A percentile compares a stretch with the other conserved stretches of the same genome.
These are phyloP conservation scores for Claviceps quebecensis DNA, from an alignment of 2,329 filamentous ascomycete genomes.

Conservation along the genomic window DNA sequence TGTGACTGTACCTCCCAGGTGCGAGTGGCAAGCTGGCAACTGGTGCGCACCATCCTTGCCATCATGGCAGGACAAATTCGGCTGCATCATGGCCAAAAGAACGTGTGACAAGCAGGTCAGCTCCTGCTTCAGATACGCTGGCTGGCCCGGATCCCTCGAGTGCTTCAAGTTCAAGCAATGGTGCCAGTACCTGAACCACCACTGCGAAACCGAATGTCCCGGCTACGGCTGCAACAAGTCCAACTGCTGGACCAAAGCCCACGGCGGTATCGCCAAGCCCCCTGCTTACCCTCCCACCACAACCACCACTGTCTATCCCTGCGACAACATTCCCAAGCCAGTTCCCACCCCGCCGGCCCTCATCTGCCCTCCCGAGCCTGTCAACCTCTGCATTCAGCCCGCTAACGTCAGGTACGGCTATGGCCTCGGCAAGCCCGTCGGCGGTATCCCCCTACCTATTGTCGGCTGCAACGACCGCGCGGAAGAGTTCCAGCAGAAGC, in stretches of 20 bases:
- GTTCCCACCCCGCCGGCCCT: slow-evolving; percentile 17
- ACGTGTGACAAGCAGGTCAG: slow-evolving; percentile 32
- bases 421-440: slow-evolving; percentile 45
- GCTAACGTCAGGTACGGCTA: slow-evolving; percentile 48
- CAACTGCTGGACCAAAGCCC: slow-evolving; percentile 27
- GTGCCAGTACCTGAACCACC: slow-evolving; percentile 31
- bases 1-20: slow-evolving; percentile 28
- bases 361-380: slow-evolving; percentile 30
- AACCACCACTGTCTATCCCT: slow-evolving; percentile 21
- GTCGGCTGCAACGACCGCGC: slow-evolving; percentile 40
- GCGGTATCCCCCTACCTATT: slow-evolving; percentile 35
- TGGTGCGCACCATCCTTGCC: slow-evolving; percentile 39
- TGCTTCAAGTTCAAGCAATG: slow-evolving; percentile 38
- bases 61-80: slow-evolving; percentile 27
- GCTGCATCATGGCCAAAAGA: slow-evolving; percentile 28
- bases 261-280: slow-evolving; percentile 22
- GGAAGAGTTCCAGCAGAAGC: slow-evolving; percentile 25
- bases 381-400: slow-evolving; percentile 40
- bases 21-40: slow-evolving; percentile 40
- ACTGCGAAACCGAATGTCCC: slow-evolving; percentile 27
- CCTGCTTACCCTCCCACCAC: slow-evolving; percentile 14
- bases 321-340: slow-evolving; percentile 16
- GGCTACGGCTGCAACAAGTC: slow-evolving; percentile 25
- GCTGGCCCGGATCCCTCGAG: slow-evolving; percentile 32
- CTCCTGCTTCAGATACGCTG: slow-evolving; percentile 37